Conservation (phyloP, 2,329 filamentous ascomycete species). For the Monilinia vaccinii-corymbosi region DNA sequence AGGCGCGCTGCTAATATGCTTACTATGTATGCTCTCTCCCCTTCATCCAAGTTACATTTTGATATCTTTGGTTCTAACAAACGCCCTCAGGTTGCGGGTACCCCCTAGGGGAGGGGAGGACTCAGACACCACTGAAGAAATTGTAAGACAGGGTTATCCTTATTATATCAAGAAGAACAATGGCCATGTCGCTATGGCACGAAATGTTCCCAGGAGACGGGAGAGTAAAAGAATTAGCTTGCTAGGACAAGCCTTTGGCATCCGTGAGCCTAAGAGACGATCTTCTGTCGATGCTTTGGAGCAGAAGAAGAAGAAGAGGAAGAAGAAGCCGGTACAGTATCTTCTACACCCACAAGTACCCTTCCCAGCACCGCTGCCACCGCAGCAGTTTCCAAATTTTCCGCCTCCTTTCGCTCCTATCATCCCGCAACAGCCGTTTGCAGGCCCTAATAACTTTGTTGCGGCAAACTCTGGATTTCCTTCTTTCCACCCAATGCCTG, state of each 20-base stretch:
- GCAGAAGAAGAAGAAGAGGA: background rate
- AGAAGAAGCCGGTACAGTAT: conserved; percentile 5
- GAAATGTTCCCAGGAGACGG: background rate
- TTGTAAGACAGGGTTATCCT: background rate
- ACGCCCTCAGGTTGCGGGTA: background rate
- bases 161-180: background rate
- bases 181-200: background rate
- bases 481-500: background rate
- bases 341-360: conserved; percentile 11
- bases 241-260: conserved; percentile 2
- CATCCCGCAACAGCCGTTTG: background rate
- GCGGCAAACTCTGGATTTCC: background rate
- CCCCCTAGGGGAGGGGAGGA: background rate
- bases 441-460: background rate
- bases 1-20: conserved; percentile 13
- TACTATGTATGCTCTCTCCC: conserved; percentile 13
- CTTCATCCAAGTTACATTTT: background rate
- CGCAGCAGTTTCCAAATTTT: conserved; percentile 5
- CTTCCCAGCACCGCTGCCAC: conserved; percentile 12
- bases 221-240: background rate
- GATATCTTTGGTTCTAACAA: background rate
- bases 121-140: background rate
- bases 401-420: background rate
- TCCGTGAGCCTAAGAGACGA: background rate
- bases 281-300: background rate